Evolutionary conservation across 2,329 filamentous ascomycete species (phyloP).

Genomic region (Colletotrichum tropicale): DNA sequence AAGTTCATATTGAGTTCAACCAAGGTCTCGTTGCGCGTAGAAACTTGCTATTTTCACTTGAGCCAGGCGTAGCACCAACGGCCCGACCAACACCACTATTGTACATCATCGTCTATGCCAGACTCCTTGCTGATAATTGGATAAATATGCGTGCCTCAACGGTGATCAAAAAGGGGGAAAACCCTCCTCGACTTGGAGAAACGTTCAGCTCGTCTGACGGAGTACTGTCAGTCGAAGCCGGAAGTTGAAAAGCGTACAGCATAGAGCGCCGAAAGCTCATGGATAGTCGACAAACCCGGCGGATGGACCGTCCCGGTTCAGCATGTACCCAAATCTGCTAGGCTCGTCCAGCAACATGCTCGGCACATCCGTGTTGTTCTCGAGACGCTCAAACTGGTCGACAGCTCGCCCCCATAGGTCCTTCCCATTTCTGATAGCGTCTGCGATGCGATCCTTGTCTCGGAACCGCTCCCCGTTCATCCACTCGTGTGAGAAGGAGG

Average conservation of each 20-base stretch:
- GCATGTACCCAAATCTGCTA: slow-evolving; percentile 48
- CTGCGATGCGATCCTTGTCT: slow-evolving; percentile 52
- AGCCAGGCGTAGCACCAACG: background rate
- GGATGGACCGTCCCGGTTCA: slow-evolving; percentile 47
- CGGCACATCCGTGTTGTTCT: slow-evolving; percentile 58
- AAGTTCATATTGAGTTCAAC: background rate
- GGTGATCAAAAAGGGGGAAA: background rate
- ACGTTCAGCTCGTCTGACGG: background rate
- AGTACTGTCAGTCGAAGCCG: background rate
- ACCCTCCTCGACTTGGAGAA: background rate
- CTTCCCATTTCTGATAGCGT: slow-evolving; percentile 53
- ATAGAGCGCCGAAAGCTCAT: background rate
- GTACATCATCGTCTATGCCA: background rate
- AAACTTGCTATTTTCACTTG: background rate
- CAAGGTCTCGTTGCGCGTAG: background rate
- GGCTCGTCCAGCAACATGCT: slow-evolving; percentile 43
- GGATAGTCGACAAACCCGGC: slow-evolving; percentile 55
- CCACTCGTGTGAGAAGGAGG: slow-evolving; percentile 46
- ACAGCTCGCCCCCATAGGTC: slow-evolving; percentile 59
- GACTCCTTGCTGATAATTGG: background rate
- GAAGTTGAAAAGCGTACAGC: background rate
- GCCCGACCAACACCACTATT: background rate
- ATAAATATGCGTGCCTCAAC: background rate
- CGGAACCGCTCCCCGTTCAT: slow-evolving; percentile 55
- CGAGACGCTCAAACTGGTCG: slow-evolving; percentile 52